phyloP scores from a whole-genome alignment of 2,329 filamentous ascomycete genomes.

The Aspergillus sp. region DNA sequence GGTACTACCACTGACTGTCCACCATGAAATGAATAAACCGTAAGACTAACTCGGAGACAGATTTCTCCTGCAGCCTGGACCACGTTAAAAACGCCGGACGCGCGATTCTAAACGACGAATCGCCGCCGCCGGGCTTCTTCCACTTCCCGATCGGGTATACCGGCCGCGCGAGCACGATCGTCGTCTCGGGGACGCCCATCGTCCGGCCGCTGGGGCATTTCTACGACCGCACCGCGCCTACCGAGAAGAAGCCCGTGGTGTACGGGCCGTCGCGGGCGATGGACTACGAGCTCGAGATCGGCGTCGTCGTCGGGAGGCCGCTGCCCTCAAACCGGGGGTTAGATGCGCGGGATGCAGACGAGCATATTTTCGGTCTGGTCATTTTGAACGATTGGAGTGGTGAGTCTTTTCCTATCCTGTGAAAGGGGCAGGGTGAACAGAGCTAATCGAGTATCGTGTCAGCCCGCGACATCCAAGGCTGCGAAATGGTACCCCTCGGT shows the following conservation, averaged over 20 bases:
- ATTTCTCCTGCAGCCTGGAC: conserved; percentile 38
- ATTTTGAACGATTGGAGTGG: conserved; percentile 60
- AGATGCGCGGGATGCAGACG: conserved; percentile 48
- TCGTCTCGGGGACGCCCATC: conserved; percentile 49
- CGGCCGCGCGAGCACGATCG: conserved; percentile 54
- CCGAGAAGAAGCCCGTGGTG: conserved; percentile 18
- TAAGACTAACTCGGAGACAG: conserved; percentile 26
- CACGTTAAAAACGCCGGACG: conserved; percentile 26
- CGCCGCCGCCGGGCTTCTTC: conserved; percentile 38
- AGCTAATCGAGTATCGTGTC: not conserved
- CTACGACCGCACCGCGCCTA: conserved; percentile 14
- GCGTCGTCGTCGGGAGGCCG: conserved; percentile 45
- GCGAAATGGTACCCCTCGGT: conserved; percentile 61
- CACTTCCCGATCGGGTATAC: conserved; percentile 54
- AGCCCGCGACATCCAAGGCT: conserved; percentile 54
- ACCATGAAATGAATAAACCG: conserved; percentile 40
- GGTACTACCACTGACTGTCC: conserved; percentile 51
- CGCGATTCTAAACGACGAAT: conserved; percentile 22
- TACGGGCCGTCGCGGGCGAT: conserved; percentile 27
- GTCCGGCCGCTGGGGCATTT: conserved; percentile 45
- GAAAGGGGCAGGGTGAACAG: not conserved
- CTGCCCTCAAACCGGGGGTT: conserved; percentile 37
- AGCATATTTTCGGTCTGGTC: conserved; percentile 62
- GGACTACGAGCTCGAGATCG: conserved; percentile 45
- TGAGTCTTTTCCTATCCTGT: conserved; percentile 7